Evolutionary conservation across 2,329 filamentous ascomycete species (phyloP).

Genomic region (Aphanocladium album): DNA sequence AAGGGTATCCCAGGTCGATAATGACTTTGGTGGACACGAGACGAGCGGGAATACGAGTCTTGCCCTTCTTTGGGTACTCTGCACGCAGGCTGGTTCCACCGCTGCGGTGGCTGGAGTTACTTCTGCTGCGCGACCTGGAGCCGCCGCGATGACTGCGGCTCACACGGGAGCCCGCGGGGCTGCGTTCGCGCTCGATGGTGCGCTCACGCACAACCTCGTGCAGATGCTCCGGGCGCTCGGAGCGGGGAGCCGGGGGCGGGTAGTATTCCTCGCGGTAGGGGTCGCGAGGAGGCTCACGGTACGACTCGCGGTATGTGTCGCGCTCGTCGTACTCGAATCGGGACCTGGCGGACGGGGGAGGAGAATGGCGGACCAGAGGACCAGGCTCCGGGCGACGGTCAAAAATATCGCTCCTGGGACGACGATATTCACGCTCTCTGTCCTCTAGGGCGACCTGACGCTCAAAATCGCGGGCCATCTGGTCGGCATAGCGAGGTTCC

Average conservation of each 20-base stretch:
- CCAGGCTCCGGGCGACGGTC: constrained; percentile 66
- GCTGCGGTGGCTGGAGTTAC: constrained; percentile 41
- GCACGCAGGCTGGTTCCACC: constrained; percentile 49
- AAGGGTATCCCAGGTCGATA: constrained; percentile 80
- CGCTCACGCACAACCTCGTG: constrained; percentile 51
- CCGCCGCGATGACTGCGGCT: constrained; percentile 34
- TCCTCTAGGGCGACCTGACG: constrained; percentile 49
- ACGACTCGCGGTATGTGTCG: constrained; percentile 51
- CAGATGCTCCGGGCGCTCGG: constrained; percentile 56
- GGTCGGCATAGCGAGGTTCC: constrained; percentile 33
- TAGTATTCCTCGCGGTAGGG: constrained; percentile 38
- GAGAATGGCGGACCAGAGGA: constrained; percentile 25
- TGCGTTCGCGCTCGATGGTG: constrained; percentile 38
- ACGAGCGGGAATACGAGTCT: constrained; percentile 78
- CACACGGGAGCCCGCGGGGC: constrained; percentile 33
- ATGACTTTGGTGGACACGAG: constrained; percentile 77
- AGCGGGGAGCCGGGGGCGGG: constrained; percentile 65
- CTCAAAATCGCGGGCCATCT: constrained; percentile 36
- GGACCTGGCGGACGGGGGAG: constrained; percentile 16
- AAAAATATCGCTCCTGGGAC: constrained; percentile 76
- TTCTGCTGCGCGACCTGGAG: constrained; percentile 33
- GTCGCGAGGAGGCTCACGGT: constrained; percentile 37
- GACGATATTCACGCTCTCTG: constrained; percentile 46
- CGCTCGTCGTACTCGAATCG: constrained; percentile 45
- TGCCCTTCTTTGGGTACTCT: constrained; percentile 76